These are phyloP conservation scores for Beauveria rudraprayagi DNA, from an alignment of 2,329 filamentous ascomycete species.

Conservation along the genomic window DNA sequence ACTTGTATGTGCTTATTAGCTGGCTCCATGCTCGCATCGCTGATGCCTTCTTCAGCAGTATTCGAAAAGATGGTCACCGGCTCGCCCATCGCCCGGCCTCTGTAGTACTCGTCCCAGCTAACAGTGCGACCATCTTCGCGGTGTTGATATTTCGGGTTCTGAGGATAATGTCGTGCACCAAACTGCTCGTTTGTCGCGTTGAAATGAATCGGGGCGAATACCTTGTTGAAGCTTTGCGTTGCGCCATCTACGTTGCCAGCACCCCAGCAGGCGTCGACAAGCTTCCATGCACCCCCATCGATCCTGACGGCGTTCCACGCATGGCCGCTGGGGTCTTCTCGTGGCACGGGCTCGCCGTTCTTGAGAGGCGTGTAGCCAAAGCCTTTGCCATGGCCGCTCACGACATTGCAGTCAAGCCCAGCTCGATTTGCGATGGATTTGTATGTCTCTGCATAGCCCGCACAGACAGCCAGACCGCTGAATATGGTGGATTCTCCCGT, in stretches of 20 bases:
- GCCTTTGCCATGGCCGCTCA: conserved; percentile 80
- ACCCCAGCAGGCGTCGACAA: conserved; percentile 90
- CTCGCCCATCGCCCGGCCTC: conserved; percentile 47
- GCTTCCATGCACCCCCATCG: conserved; percentile 81
- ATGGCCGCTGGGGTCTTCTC: conserved; percentile 56
- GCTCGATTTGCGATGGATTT: conserved; percentile 68
- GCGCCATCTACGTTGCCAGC: conserved; percentile 57
- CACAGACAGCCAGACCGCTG: conserved; percentile 77
- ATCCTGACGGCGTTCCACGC: conserved; percentile 93
- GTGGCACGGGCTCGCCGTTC: conserved; percentile 58
- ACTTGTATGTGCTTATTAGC: conserved; percentile 47
- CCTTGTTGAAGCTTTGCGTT: conserved; percentile 26
- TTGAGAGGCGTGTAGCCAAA: conserved; percentile 59
- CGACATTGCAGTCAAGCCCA: conserved; percentile 68
- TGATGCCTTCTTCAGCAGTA: conserved; percentile 42
- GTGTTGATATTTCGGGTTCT: conserved; percentile 61
- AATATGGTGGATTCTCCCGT: conserved; percentile 67
- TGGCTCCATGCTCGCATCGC: conserved; percentile 51
- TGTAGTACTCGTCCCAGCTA: conserved; percentile 76
- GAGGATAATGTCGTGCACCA: conserved; percentile 71
- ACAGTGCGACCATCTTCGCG: conserved; percentile 60
- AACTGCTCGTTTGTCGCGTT: conserved; percentile 67
- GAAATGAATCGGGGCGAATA: conserved; percentile 59
- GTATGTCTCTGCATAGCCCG: conserved; percentile 82
- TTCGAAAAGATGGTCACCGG: conserved; percentile 39